Evolutionary conservation across 2,329 filamentous ascomycete genomes (phyloP), one percentile per base, ranked within the genome.

Genomic region (Colletotrichum melonis): DNA sequence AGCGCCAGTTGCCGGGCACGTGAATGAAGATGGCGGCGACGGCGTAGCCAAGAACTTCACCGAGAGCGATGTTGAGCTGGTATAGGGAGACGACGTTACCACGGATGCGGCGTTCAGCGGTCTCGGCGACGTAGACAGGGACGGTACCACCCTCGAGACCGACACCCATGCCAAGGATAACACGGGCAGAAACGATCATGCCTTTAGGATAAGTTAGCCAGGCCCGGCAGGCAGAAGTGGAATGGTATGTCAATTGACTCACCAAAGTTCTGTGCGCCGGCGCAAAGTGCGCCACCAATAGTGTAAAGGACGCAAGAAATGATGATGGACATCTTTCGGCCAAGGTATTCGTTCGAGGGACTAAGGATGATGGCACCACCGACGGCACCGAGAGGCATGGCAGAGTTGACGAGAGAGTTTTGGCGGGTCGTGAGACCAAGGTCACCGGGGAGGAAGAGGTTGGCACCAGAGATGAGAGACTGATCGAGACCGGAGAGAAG

Each of bases 111-210:
- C 90, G 86, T 77, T 92, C 91, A 56, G 94, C 92, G 0, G 90
- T 92, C 81, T 94, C 92, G 1, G 92, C 92, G 35, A 94, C 92
- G 75, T 94, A 94, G 67, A 94, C 91, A 0, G 92, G 92, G 5
- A 94, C 92, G 0, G 92, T 94, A 79, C 92, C 92, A 63, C 92
- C 92, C 79, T 94, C 92, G 2, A 94, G 86, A 82, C 92, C 92
- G 64, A 94, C 91, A 76, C 92, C 92, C 7, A 92, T 80, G 68
- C 93, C 92, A 0, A 94, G 88, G 67, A 94, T 90, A 6, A 94
- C 87, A 76, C 92, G 90, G 4, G 89, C 89, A 2, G 90, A 84
- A 32, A 94, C 87, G 76, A 94, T 93, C 92, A 94, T 94, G 22
- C 71, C 70, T 73, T 6, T 3, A 5, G 9, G 26, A 7, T 9